Percentiles rank a stretch among this genome's conserved stretches.
Evolutionary conservation across 345 rosid genomes (phyloP).

Genomic region (Hevea brasiliensis): DNA sequence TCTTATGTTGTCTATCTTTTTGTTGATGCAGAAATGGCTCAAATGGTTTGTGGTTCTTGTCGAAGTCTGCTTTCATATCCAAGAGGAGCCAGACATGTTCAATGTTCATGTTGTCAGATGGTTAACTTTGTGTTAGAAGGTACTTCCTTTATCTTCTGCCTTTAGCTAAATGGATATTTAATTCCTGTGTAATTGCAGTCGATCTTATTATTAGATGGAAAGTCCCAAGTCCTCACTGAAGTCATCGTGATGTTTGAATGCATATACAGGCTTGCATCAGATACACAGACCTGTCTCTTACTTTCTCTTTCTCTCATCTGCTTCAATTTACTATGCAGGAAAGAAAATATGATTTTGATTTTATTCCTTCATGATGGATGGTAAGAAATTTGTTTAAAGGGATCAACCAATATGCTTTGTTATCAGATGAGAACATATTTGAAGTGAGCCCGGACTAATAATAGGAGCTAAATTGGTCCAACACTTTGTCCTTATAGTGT

Average conservation of each 20-base stretch:
- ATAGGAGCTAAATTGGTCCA: neutral
- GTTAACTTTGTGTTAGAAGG: slow-evolving; percentile 86
- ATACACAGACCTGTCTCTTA: neutral
- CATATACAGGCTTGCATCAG: neutral
- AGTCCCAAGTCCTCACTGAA: neutral
- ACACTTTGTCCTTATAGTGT: neutral
- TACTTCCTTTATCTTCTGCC: slow-evolving; percentile 29
- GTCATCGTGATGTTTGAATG: neutral
- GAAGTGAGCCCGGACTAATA: neutral
- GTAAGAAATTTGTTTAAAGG: neutral
- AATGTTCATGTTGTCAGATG: slow-evolving; percentile 66
- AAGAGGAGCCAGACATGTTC: slow-evolving; percentile 58
- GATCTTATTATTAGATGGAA: neutral
- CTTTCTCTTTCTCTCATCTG: neutral
- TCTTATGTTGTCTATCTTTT: neutral
- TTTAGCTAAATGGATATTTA: neutral
- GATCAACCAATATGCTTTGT: neutral
- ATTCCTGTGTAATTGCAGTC: neutral
- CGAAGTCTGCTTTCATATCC: slow-evolving; percentile 72
- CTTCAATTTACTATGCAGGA: too few species aligned
- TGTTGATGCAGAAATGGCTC: slow-evolving; percentile 54
- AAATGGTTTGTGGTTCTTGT: slow-evolving; percentile 96
- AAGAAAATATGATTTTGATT: too few species aligned
- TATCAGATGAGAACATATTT: neutral
- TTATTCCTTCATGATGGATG: too few species aligned